Percentiles rank a stretch among this genome's conserved stretches.
phyloP scores from a whole-genome alignment of 441 rosid species.

The Populus trichocarpa region DNA sequence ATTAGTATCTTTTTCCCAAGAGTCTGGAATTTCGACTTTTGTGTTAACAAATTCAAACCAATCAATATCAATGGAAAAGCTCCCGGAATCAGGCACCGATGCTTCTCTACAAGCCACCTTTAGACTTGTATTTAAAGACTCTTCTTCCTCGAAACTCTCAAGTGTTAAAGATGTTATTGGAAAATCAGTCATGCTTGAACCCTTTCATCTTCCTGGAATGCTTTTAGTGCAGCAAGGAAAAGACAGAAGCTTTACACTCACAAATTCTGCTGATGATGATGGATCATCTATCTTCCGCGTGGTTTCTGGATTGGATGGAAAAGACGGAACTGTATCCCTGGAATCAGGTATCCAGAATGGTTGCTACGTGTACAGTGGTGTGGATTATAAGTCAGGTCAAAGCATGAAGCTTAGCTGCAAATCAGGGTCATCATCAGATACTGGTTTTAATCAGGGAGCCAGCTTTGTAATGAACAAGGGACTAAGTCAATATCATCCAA shows the following conservation, averaged over 20 bases:
- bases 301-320: conserved; percentile 70
- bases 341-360: conserved; percentile 43
- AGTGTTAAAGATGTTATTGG: conserved; percentile 32
- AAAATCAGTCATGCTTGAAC: conserved; percentile 63
- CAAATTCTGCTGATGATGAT: conserved; percentile 21
- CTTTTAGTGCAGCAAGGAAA: conserved; percentile 39
- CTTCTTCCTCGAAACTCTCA: conserved; percentile 9
- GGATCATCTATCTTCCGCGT: conserved; percentile 45
- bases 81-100: conserved; percentile 54
- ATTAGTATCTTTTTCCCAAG: conserved; percentile 63
- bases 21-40: conserved; percentile 39
- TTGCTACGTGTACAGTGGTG: conserved; percentile 58
- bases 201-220: conserved; percentile 82
- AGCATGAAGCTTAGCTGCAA: conserved; percentile 50
- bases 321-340: conserved; percentile 49
- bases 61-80: conserved; percentile 56
- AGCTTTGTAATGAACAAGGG: conserved; percentile 58
- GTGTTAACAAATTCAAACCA: conserved; percentile 59
- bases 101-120: conserved; percentile 64
- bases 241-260: conserved; percentile 30
- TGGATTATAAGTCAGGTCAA: conserved; percentile 27
- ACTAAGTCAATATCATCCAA: conserved; percentile 50
- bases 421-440: conserved; percentile 25
- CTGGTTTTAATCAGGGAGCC: conserved; percentile 40
- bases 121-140: conserved; percentile 33